Base-by-base conservation (phyloP, 2,329 filamentous ascomycete genomes). In the Exophiala spinifera region DNA sequence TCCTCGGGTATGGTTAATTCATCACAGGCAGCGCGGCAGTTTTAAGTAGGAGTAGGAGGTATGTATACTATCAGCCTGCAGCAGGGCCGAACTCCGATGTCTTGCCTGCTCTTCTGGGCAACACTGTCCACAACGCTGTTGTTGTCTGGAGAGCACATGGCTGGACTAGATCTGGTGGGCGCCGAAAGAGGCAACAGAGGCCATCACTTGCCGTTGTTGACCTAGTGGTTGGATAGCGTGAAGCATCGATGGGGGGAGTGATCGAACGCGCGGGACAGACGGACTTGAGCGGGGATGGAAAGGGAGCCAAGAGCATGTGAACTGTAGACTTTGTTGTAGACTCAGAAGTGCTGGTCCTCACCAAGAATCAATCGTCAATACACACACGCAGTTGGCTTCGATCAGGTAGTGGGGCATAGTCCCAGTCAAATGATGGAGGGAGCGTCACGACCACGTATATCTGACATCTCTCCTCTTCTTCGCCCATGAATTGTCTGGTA, bases 401-500 rank as follows among this genome's bases (percentile, higher is more conserved):
- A 28, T 21, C 20, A 8, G n/a, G 14, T 23, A 8, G 7, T 15
- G n/a, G 10, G n/a, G 5, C 5, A 21, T 44, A n/a, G n/a, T 25
- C 14, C 42, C 11, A 28, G 19, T n/a, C n/a, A n/a, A n/a, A 44
- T 23, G 42, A 44, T 44, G 42, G 42, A 23, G 14, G 8, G 42
- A 21, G 28, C 14, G 20, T 21, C 10, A 11, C 8, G 11, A 11
- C n/a, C 20, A 21, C 42, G 23, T n/a, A 20, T 28, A 31, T 31
- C 28, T 31, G 11, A 10, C 4, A 10, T 11, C 28, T 31, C 28
- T 25, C 28, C 21, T n/a, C 42, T 15, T 23, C 21, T 15, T 15
- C 42, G 14, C 23, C 11, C 49, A 51, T 51, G 49, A 57, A 51
- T 37, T 3, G 11, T 31, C 33, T 40, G 36, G 42, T 57, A 28